These are phyloP conservation scores for Porpolomopsis calyptriformis DNA, from an alignment of 768 basidiomycete genomes.

Conservation along the genomic window DNA sequence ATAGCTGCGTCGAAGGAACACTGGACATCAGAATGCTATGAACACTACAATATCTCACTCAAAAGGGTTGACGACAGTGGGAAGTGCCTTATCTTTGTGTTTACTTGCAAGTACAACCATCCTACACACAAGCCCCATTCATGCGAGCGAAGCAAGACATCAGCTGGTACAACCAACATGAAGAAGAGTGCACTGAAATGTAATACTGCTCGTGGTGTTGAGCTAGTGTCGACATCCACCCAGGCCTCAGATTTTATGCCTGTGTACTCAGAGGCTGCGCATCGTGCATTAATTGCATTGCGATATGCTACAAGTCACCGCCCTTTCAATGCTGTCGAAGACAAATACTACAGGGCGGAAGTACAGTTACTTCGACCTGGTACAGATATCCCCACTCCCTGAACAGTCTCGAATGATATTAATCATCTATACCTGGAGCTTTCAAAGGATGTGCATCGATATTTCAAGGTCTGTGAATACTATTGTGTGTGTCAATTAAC, in stretches of 20 bases:
- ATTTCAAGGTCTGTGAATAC: background rate
- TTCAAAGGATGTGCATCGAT: conserved; percentile 7
- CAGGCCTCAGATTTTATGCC: background rate
- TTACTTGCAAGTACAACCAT: conserved; percentile 8
- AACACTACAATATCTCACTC: conserved; percentile 12
- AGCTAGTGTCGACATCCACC: background rate
- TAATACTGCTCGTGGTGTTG: background rate
- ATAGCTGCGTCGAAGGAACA: background rate
- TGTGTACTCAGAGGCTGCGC: conserved; percentile 8
- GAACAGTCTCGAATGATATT: conserved; percentile 17
- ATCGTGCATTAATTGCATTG: conserved; percentile 19
- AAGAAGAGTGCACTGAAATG: conserved; percentile 1
- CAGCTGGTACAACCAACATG: conserved; percentile 11
- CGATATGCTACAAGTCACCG: conserved; percentile 12
- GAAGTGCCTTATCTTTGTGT: conserved; percentile 4
- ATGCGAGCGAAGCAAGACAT: conserved; percentile 2
- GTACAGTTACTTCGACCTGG: conserved; percentile 21
- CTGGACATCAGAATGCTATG: conserved; percentile 12
- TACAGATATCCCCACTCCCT: conserved; percentile 16
- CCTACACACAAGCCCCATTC: background rate
- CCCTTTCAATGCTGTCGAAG: conserved; percentile 17
- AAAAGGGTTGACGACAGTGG: background rate
- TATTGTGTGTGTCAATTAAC: background rate
- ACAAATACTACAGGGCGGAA: conserved; percentile 17
- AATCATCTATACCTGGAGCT: conserved; percentile 9